Percentiles rank a stretch among this genome's conserved stretches.
Evolutionary conservation across 176 grass and related monocot species (phyloP).

Genomic region (Carex parvula): DNA sequence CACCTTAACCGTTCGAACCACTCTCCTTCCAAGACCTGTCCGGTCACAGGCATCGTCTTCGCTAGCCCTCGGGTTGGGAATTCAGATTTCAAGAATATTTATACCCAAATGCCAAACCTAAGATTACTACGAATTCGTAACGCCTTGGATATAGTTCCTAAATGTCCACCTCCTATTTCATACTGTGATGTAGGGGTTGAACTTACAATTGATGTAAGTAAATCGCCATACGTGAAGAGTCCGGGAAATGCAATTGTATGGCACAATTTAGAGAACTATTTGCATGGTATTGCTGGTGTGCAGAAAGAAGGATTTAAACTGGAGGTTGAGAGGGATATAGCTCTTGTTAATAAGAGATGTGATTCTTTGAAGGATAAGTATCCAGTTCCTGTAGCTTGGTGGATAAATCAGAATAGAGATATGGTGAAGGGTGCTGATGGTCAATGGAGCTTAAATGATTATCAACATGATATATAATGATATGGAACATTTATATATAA

Average conservation of each 20-base stretch:
- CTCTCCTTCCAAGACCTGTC: background rate
- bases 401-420: conserved; percentile 63
- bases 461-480: background rate
- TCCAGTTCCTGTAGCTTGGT: conserved; percentile 61
- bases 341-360: conserved; percentile 68
- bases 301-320: conserved; percentile 61
- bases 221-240: conserved; percentile 66
- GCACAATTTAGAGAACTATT: conserved; percentile 86
- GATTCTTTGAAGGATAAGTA: conserved; percentile 69
- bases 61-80: conserved; percentile 75
- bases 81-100: conserved; percentile 49
- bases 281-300: conserved; percentile 57
- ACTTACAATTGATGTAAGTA: conserved; percentile 53
- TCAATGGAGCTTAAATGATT: background rate
- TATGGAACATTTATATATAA: background rate
- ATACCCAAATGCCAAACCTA: conserved; percentile 36
- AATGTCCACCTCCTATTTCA: conserved; percentile 46
- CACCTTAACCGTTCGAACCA: conserved; percentile 36
- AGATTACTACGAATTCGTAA: conserved; percentile 59
- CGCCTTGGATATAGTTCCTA: conserved; percentile 57
- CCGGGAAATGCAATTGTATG: conserved; percentile 48
- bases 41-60: conserved; percentile 54
- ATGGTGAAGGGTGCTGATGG: conserved; percentile 74
- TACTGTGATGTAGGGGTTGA: conserved; percentile 56
- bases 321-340: conserved; percentile 59